These are phyloP conservation scores for Apophysomyces trapeziformis DNA, from an alignment of 371 early-diverging fungal species.

Conservation along the genomic window DNA sequence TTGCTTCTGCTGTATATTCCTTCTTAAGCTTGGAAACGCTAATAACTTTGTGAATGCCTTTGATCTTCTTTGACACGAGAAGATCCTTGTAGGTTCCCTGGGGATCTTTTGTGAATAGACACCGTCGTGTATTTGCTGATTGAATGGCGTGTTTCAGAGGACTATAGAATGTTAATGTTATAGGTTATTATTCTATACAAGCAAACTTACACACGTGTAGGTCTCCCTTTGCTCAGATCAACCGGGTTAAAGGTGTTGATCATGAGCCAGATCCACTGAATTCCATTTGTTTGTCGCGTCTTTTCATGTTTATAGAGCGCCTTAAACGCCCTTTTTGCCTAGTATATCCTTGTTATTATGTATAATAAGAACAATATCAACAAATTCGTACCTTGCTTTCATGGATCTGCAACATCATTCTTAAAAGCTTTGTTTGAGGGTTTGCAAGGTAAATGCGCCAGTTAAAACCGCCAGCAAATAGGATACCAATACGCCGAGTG, in stretches of 20 bases:
- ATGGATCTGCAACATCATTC: constrained; percentile 17
- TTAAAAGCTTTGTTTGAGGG: background rate
- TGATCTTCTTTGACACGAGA: constrained; percentile 64
- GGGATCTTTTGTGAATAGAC: constrained; percentile 88
- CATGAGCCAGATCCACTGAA: constrained; percentile 45
- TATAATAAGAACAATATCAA: constrained; percentile 2
- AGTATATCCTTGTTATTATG: constrained; percentile 26
- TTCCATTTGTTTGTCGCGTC: constrained; percentile 19
- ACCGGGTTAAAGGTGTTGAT: constrained; percentile 32
- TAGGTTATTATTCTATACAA: background rate
- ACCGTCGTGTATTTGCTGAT: constrained; percentile 55
- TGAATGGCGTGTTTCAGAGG: constrained; percentile 47
- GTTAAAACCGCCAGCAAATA: no score
- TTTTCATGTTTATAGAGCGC: constrained; percentile 41
- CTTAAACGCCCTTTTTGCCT: constrained; percentile 43
- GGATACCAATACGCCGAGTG: no score
- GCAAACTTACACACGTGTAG: constrained; percentile 39
- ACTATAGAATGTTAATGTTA: constrained; percentile 20
- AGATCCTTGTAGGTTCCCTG: constrained; percentile 74
- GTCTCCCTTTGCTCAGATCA: constrained; percentile 23
- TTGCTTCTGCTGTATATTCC: constrained; percentile 80
- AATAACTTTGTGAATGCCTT: constrained; percentile 72
- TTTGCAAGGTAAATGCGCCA: no score
- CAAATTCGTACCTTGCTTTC: constrained; percentile 15
- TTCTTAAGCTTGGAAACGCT: constrained; percentile 77